Conservation (phyloP, 129 eudicot genomes). For the Pittosporum tobira region DNA sequence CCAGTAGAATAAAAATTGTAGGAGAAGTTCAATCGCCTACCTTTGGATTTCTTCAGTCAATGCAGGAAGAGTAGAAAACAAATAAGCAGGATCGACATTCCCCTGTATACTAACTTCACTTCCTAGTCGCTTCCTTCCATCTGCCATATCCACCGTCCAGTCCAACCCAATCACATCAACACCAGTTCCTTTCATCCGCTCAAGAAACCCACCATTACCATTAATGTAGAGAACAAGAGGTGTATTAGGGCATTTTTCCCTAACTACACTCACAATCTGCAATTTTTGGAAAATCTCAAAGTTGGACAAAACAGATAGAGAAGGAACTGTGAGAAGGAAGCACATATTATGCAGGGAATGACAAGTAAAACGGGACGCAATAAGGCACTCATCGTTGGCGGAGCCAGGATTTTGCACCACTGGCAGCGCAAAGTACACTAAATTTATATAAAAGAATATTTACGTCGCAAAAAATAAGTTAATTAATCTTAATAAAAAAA, state of each 20-base stretch:
- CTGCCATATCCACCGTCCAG: slow-evolving; percentile 99
- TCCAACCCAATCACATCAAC: slow-evolving; percentile 96
- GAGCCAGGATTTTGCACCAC: not conserved
- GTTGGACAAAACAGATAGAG: slow-evolving; percentile 2
- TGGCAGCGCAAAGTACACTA: not conserved
- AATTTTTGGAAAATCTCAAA: slow-evolving; percentile 4
- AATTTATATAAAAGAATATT: too few species aligned
- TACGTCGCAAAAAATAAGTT: too few species aligned
- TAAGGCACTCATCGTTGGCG: too few species aligned
- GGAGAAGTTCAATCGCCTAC: slow-evolving; percentile 20
- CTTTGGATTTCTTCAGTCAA: slow-evolving; percentile 80
- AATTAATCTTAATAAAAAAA: too few species aligned
- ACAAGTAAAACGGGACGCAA: not conserved
- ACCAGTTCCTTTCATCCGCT: slow-evolving; percentile 81
- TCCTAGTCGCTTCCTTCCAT: slow-evolving; percentile 85
- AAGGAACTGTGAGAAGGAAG: slow-evolving; percentile 3
- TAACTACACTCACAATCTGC: slow-evolving; percentile 74
- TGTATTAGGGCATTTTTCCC: slow-evolving; percentile 65
- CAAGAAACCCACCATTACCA: slow-evolving; percentile 94
- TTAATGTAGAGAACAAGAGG: slow-evolving; percentile 90
- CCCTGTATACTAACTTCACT: slow-evolving; percentile 74
- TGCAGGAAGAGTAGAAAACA: slow-evolving; percentile 77
- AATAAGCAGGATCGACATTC: slow-evolving; percentile 84
- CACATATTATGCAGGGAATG: not conserved
- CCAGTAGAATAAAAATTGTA: not conserved